Base-by-base conservation (phyloP, 495 filamentous ascomycete species). In the Penicillium chermesinum region DNA sequence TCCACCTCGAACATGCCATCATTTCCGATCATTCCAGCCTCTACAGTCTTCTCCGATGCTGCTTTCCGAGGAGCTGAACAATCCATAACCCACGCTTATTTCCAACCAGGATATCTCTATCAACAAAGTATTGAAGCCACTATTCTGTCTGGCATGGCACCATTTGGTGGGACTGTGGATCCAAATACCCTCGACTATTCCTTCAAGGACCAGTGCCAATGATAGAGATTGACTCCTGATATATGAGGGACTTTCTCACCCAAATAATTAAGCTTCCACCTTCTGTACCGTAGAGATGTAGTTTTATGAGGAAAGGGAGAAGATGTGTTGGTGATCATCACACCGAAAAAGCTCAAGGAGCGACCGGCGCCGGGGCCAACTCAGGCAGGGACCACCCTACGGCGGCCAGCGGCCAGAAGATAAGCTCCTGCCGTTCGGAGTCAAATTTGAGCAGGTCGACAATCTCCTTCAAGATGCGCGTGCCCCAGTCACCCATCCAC, bases 401-500 rank as follows among this genome's bases (percentile, higher is more conserved):
- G 2, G 70, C 66, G 53, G 71, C 67, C 4, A 68, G 54, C 6
- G 65, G 67, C 70, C 70, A 73, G 35, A 46, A 57, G 20, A 71
- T 61, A 18, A 64, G 54, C 9, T 61, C 55, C n/a, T 50, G 54
- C 66, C 62, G 69, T 25, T 64, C 56, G 1, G 54, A 43, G n/a
- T 54, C 59, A 15, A 73, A 44, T 20, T 43, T 22, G 25, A 30
- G 25, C 10, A 30, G 4, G 19, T 62, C 55, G 19, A 61, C 63
- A 32, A 70, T 63, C 25, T 64, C 53, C 22, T 47, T 52, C 15
- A 73, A 55, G n/a, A 73, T 46, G 15, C 58, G 50, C 1, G 32
- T 40, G 0, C 63, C 72, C 72, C 72, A 75, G 22, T 76, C 67
- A 0, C 63, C 66, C 69, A 78, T 72, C 67, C 70, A 80, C 77